These are phyloP conservation scores for Phytophthora melonis DNA, from an alignment of 352 stramenopile genomes.

Conservation along the genomic window DNA sequence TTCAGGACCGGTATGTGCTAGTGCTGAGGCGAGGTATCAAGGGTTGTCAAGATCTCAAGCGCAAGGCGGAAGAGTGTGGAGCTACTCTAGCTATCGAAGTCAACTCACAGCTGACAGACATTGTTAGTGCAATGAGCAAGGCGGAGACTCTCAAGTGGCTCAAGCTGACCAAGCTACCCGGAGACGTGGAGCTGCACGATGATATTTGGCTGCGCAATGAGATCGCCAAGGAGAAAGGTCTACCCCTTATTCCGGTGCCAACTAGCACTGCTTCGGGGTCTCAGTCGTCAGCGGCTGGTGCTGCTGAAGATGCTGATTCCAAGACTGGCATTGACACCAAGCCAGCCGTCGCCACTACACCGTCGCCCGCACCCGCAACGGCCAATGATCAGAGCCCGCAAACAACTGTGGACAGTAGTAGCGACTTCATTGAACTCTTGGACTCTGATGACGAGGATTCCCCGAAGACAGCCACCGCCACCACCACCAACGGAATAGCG, in stretches of 20 bases:
- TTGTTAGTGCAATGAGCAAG: conserved; percentile 74
- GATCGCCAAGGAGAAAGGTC: conserved; percentile 68
- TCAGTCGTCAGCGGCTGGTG: not conserved
- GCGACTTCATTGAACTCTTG: conserved; percentile 66
- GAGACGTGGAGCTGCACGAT: conserved; percentile 74
- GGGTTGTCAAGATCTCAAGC: conserved; percentile 76
- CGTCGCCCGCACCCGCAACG: conserved; percentile 6
- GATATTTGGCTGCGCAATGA: conserved; percentile 78
- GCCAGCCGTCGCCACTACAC: conserved; percentile 6
- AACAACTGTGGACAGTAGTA: conserved; percentile 48
- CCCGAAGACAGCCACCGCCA: conserved; percentile 17
- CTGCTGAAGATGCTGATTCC: conserved; percentile 7
- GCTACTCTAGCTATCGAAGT: conserved; percentile 82
- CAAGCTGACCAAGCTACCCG: conserved; percentile 68
- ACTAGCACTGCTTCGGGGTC: not conserved
- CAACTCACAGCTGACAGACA: conserved; percentile 78
- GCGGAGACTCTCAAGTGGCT: conserved; percentile 77
- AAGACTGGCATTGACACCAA: conserved; percentile 17
- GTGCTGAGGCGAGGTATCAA: conserved; percentile 78
- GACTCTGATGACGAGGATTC: conserved; percentile 59
- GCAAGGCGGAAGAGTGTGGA: conserved; percentile 61
- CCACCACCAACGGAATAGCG: conserved; percentile 12
- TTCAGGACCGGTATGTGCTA: conserved; percentile 70
- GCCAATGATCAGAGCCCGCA: conserved; percentile 29
- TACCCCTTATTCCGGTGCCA: conserved; percentile 19